Conservation (phyloP, 805 yeast genomes). For the Candida namnaoensis region DNA sequence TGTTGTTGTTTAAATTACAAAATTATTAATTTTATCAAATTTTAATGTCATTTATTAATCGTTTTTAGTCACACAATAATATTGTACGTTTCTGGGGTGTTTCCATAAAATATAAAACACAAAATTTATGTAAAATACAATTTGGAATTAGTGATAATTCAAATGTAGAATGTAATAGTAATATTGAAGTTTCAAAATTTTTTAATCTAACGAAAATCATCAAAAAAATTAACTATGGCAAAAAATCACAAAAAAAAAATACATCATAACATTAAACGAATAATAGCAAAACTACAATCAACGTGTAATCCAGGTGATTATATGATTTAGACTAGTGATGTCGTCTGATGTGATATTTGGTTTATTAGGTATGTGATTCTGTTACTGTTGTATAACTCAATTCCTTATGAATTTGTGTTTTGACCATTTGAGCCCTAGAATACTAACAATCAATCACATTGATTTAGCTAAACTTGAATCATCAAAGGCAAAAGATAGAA, state of each 20-base stretch:
- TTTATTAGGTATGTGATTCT: neutral
- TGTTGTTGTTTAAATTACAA: conserved; percentile 84
- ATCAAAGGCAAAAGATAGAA: conserved; percentile 44
- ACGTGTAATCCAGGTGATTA: too few species aligned
- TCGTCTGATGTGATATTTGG: neutral
- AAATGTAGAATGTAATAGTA: neutral
- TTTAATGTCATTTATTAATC: conserved; percentile 19
- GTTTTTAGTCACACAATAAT: neutral
- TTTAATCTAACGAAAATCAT: too few species aligned
- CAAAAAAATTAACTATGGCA: too few species aligned
- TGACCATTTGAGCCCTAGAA: too few species aligned
- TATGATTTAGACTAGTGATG: neutral
- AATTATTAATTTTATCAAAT: too few species aligned
- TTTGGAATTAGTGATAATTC: neutral
- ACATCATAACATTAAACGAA: too few species aligned
- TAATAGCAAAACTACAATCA: too few species aligned
- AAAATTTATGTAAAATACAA: neutral
- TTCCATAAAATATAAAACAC: neutral
- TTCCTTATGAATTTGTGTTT: too few species aligned
- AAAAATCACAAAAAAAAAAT: too few species aligned
- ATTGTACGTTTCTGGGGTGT: neutral
- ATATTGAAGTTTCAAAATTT: neutral
- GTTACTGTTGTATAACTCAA: too few species aligned
- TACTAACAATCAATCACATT: neutral
- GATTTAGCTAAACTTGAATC: conserved; percentile 28